Percentiles rank a stretch among this genome's conserved stretches.
Conservation (phyloP, 345 rosid genomes). For the Bretschneidera sinensis region DNA sequence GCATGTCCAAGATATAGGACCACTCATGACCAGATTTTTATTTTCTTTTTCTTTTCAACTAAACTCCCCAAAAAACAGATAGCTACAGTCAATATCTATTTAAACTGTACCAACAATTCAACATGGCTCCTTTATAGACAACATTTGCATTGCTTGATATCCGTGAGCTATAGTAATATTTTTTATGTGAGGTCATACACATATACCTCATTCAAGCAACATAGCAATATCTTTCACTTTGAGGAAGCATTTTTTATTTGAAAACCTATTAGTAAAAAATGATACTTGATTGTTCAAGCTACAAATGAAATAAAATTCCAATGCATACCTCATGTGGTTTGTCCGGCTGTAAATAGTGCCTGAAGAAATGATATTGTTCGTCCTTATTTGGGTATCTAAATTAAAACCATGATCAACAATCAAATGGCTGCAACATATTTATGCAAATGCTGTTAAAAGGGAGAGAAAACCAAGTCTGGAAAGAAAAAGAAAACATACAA, state of each 20-base stretch:
- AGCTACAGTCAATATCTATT: no score
- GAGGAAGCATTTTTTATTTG: no score
- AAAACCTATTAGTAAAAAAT: neutral
- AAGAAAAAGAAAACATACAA: slow-evolving; percentile 43
- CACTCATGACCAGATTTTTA: no score
- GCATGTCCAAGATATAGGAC: no score
- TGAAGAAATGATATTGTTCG: slow-evolving; percentile 78
- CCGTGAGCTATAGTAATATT: no score
- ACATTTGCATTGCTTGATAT: no score
- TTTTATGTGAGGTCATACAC: neutral
- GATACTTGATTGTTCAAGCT: neutral
- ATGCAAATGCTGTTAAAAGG: neutral
- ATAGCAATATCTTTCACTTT: no score
- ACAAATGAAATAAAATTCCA: neutral
- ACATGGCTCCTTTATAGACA: no score
- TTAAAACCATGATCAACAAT: slow-evolving; percentile 17
- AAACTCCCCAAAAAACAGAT: no score
- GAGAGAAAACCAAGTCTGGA: slow-evolving; percentile 10
- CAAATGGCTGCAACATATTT: slow-evolving; percentile 7
- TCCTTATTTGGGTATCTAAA: slow-evolving; percentile 79
- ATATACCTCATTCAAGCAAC: neutral
- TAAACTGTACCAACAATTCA: no score
- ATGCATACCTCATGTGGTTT: slow-evolving; percentile 58
- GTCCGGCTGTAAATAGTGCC: slow-evolving; percentile 74
- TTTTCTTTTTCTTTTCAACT: no score